Evolutionary conservation across 1,284 basidiomycete genomes (phyloP), one percentile per base, ranked within the genome.

Genomic region (Cryptococcus floricola): DNA sequence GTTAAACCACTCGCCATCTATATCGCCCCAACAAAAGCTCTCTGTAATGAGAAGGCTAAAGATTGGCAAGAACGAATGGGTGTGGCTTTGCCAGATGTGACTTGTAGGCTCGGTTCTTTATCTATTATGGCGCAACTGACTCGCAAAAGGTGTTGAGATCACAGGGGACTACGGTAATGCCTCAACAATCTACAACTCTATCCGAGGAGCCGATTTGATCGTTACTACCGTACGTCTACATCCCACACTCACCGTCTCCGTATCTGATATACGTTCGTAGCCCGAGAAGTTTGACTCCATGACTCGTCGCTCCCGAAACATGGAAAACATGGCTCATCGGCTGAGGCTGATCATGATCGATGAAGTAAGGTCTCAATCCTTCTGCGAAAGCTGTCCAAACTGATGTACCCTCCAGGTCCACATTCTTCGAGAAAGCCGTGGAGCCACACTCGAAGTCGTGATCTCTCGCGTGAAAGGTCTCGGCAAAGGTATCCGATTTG

Each of bases 281-380:
- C 91, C 90, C 0, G 95, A 97, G 75, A 97, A 97, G 75, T 93
- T 90, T 88, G 93, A 96, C 64, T 88, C 89, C 43, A 77, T 96
- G 48, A 95, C 92, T 2, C 82, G 92, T 31, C 86, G 86, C 0
- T 31, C 54, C 0, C 44, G 43, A 4, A 55, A 61, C 5, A 62
- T 67, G 89, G 88, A 87, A 85, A 61, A 52, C 73, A 39, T 66
- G 2, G 34, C 46, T 68, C 12, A 37, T 28, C 28, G 45, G 59
- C 9, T 73, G 2, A 52, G 56, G 48, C 79, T 94, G 13, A 87
- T 93, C 64, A 83, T 97, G 46, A 88, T 98, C 42, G 95, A 98
- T 68, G 95, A 98, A 77, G 91, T 88, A 56, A 50, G 79, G 60
- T 19, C 39, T 38, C 10, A 7, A 14, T 10, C 10, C 27, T 31